These are phyloP conservation scores for Hypoxylon perforatum DNA, from an alignment of 495 filamentous ascomycete genomes.

Conservation along the genomic window DNA sequence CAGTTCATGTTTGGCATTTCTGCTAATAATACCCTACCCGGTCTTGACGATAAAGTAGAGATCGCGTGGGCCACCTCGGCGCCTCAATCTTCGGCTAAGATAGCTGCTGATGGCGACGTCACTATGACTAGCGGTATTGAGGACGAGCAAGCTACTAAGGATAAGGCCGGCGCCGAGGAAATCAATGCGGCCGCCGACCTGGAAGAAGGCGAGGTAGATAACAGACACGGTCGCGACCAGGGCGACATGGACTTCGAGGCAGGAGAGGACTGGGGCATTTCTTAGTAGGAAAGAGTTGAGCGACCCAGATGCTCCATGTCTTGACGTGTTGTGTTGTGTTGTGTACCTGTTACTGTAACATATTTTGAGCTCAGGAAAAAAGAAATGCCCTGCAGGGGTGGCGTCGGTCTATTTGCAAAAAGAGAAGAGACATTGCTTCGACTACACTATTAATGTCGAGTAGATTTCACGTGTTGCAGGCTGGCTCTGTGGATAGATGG, in stretches of 20 bases:
- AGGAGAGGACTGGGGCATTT: conserved; percentile 39
- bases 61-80: conserved; percentile 72
- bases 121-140: conserved; percentile 18
- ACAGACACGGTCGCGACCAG: conserved; percentile 31
- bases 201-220: conserved; percentile 44
- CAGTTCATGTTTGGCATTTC: conserved; percentile 76
- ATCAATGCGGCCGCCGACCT: conserved; percentile 15
- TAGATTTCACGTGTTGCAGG: too few relatives aligned
- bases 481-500: too few relatives aligned
- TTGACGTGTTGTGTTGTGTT: too few relatives aligned
- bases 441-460: too few relatives aligned
- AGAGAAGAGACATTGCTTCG: too few relatives aligned
- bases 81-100: conserved; percentile 22
- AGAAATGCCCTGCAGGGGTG: too few relatives aligned
- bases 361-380: too few relatives aligned
- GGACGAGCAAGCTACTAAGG: conserved; percentile 19
- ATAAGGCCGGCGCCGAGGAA: conserved; percentile 14
- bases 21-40: conserved; percentile 70
- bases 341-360: not conserved
- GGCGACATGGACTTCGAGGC: conserved; percentile 47
- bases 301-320: too few relatives aligned
- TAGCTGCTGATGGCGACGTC: conserved; percentile 15
- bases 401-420: too few relatives aligned
- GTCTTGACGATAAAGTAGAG: conserved; percentile 77
- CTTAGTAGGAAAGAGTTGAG: conserved; percentile 1